phyloP scores from a whole-genome alignment of 2,329 filamentous ascomycete genomes.

The Clonostachys rosea region DNA sequence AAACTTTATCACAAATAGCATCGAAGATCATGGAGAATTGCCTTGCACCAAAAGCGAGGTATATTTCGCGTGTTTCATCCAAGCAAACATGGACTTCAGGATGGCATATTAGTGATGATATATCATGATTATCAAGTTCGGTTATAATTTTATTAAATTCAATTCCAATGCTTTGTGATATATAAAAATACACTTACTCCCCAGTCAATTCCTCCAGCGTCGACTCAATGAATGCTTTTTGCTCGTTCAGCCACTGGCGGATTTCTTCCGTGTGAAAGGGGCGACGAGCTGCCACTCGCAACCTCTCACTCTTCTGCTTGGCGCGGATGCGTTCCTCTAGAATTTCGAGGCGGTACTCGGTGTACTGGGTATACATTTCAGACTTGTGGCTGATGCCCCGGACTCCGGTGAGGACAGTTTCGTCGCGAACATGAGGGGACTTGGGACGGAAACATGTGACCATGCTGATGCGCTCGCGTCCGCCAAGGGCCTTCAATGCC shows the following conservation, averaged over 20 bases:
- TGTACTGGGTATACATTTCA: conserved; percentile 56
- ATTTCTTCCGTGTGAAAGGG: conserved; percentile 7
- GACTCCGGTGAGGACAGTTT: conserved; percentile 56
- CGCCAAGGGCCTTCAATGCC: conserved; percentile 53
- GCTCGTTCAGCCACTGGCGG: conserved; percentile 9
- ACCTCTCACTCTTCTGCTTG: conserved; percentile 6
- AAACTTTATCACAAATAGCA: too few species aligned
- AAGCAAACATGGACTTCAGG: too few species aligned
- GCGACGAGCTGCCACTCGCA: conserved; percentile 3
- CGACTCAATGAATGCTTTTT: conserved; percentile 13
- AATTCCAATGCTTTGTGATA: too few species aligned
- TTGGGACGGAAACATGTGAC: conserved; percentile 62
- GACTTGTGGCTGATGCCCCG: conserved; percentile 51
- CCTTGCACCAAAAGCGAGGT: too few species aligned
- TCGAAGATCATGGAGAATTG: too few species aligned
- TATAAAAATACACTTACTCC: too few species aligned
- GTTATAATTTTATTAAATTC: too few species aligned
- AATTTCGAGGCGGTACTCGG: conserved; percentile 60
- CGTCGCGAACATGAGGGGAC: conserved; percentile 49
- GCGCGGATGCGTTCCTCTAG: conserved; percentile 45
- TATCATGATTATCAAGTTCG: too few species aligned
- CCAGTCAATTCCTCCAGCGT: conserved; percentile 6
- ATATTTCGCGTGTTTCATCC: too few species aligned
- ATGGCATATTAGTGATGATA: too few species aligned
- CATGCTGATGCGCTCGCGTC: conserved; percentile 58